Conservation (phyloP, 352 stramenopile species). For the Globisporangium apiculatum region DNA sequence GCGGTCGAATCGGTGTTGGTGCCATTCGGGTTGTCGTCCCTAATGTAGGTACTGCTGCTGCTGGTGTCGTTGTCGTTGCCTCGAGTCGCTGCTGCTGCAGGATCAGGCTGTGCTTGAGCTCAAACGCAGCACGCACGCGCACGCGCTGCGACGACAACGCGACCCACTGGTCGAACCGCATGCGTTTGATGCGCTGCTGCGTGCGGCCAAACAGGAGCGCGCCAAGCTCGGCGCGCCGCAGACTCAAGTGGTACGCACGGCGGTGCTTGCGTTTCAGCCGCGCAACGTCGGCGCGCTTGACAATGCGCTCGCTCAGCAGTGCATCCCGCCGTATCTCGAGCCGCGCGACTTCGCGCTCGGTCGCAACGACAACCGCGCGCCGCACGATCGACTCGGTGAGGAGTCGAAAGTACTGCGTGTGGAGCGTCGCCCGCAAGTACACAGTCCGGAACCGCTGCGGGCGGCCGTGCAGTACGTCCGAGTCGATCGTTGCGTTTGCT, state of each 20-base stretch:
- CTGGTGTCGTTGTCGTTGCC: background rate
- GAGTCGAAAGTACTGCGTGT: conserved; percentile 46
- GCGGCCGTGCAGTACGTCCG: conserved; percentile 52
- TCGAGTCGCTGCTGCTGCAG: conserved; percentile 46
- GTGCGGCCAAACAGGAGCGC: conserved; percentile 43
- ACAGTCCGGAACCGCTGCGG: conserved; percentile 53
- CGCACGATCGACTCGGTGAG: conserved; percentile 52
- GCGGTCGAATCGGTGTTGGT: conserved; percentile 5
- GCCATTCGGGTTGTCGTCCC: conserved; percentile 6
- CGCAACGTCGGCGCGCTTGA: conserved; percentile 47
- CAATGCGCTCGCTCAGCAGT: conserved; percentile 29
- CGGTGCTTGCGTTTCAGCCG: conserved; percentile 42
- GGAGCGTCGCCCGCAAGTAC: conserved; percentile 52
- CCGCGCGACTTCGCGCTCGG: conserved; percentile 30
- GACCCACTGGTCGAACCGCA: conserved; percentile 57
- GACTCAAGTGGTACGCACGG: conserved; percentile 31
- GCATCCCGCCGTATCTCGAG: conserved; percentile 25
- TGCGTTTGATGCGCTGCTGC: conserved; percentile 25
- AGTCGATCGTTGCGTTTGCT: conserved; percentile 58
- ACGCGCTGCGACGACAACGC: conserved; percentile 48
- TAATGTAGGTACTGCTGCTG: background rate
- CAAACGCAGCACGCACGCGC: conserved; percentile 50
- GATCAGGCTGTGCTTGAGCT: conserved; percentile 54
- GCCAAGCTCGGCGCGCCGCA: conserved; percentile 40
- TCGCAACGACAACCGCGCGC: conserved; percentile 35